Percentiles rank a stretch among this genome's conserved stretches.
These are phyloP conservation scores for Bipolaris sorokiniana DNA, from an alignment of 2,329 filamentous ascomycete species.

Conservation along the genomic window DNA sequence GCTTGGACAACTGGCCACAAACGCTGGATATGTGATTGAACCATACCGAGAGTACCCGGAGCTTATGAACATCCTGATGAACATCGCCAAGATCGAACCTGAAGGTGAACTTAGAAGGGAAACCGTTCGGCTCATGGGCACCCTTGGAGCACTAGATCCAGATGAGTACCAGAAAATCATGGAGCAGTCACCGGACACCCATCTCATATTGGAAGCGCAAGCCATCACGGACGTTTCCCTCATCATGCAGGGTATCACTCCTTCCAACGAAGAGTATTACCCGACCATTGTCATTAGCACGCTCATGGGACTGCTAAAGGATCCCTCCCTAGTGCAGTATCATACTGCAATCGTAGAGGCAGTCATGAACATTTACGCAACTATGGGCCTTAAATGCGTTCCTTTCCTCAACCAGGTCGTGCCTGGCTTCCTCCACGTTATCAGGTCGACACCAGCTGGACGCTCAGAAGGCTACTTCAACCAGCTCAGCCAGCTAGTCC, in stretches of 20 bases:
- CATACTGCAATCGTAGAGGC: conserved; percentile 95
- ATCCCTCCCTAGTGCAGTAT: conserved; percentile 85
- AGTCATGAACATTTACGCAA: conserved; percentile 98
- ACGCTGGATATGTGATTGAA: conserved; percentile 95
- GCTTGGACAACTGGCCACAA: conserved; percentile 89
- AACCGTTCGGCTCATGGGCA: conserved; percentile 95
- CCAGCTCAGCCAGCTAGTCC: conserved; percentile 89
- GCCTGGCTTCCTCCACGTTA: conserved; percentile 89
- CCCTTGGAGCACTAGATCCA: conserved; percentile 90
- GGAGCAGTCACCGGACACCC: conserved; percentile 83
- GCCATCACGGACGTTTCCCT: conserved; percentile 88
- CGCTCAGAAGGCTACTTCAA: conserved; percentile 96
- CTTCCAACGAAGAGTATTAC: conserved; percentile 97
- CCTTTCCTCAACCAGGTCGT: conserved; percentile 93
- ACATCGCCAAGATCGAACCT: conserved; percentile 92
- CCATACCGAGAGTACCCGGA: conserved; percentile 96
- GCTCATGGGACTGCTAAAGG: conserved; percentile 87
- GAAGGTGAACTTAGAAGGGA: conserved; percentile 85
- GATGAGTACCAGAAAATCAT: conserved; percentile 97
- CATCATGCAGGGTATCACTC: conserved; percentile 96
- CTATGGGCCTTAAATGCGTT: conserved; percentile 92
- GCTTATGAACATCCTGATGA: conserved; percentile 87
- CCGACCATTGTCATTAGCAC: conserved; percentile 98
- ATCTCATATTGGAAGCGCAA: conserved; percentile 70
- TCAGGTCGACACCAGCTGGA: conserved; percentile 76